Evolutionary conservation across 768 basidiomycete genomes (phyloP).

Genomic region (Dacryopinax spathularia): DNA sequence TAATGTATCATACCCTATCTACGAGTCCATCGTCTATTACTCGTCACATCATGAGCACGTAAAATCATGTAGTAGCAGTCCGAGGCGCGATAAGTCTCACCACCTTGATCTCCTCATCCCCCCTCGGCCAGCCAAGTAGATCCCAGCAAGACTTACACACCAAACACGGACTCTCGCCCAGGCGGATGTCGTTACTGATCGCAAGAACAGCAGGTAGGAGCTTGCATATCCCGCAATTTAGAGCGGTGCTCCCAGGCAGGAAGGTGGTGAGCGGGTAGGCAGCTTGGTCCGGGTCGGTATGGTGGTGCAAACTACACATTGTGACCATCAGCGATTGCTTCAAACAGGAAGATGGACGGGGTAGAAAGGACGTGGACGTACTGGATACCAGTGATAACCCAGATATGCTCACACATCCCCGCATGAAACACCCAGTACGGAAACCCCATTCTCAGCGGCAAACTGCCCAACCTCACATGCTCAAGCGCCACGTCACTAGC

Average conservation of each 20-base stretch:
- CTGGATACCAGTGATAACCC: constrained; percentile 64
- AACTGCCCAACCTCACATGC: constrained; percentile 29
- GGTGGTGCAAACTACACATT: constrained; percentile 45
- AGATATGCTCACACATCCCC: constrained; percentile 70
- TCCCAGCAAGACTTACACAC: constrained; percentile 64
- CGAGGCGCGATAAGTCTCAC: not conserved
- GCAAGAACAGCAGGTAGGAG: constrained; percentile 58
- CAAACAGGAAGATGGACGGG: constrained; percentile 3
- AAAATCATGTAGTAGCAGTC: not conserved
- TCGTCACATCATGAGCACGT: too few relatives aligned
- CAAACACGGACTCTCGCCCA: constrained; percentile 65
- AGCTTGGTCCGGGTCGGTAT: constrained; percentile 34
- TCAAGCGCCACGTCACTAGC: not conserved
- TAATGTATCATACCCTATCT: too few relatives aligned
- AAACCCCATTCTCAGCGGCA: constrained; percentile 49
- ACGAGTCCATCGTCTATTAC: too few relatives aligned
- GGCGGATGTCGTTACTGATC: constrained; percentile 52
- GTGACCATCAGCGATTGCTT: too few relatives aligned
- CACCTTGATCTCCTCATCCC: constrained; percentile 14
- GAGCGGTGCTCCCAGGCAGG: constrained; percentile 44
- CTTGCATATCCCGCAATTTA: constrained; percentile 52
- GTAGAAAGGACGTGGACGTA: constrained; percentile 15
- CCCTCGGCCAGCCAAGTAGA: constrained; percentile 43
- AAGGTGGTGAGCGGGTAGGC: constrained; percentile 59
- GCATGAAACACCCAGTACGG: constrained; percentile 74